phyloP scores from a whole-genome alignment of 2,329 filamentous ascomycete species.

The Hypoxylon sp. region DNA sequence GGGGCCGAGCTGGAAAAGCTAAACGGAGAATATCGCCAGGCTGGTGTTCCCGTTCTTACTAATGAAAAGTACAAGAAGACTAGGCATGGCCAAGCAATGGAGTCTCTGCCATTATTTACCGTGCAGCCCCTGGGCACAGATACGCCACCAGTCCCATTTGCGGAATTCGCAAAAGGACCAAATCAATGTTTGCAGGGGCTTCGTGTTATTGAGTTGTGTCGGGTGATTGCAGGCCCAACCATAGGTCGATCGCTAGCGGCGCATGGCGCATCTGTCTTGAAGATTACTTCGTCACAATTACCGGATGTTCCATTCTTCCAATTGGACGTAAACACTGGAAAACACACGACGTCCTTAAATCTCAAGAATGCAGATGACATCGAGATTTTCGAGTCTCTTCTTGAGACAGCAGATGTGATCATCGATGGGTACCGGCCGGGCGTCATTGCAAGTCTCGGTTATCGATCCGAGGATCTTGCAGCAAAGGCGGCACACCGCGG shows the following conservation, averaged over 20 bases:
- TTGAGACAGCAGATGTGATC: slow-evolving; percentile 75
- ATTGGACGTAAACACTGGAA: slow-evolving; percentile 79
- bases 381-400: slow-evolving; percentile 69
- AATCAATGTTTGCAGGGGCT: slow-evolving; percentile 68
- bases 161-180: slow-evolving; percentile 51
- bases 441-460: slow-evolving; percentile 74
- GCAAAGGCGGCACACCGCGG: slow-evolving; percentile 67
- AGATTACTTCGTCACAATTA: slow-evolving; percentile 77
- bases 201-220: slow-evolving; percentile 81
- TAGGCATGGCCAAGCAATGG: slow-evolving; percentile 64
- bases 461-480: slow-evolving; percentile 69
- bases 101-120: slow-evolving; percentile 62
- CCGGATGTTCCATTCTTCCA: slow-evolving; percentile 81
- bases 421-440: slow-evolving; percentile 79
- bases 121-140: slow-evolving; percentile 65
- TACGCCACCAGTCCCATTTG: slow-evolving; percentile 64
- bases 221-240: slow-evolving; percentile 82
- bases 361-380: slow-evolving; percentile 70
- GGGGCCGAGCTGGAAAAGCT: slow-evolving; percentile 69
- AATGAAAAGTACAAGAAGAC: slow-evolving; percentile 72
- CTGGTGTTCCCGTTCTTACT: slow-evolving; percentile 72
- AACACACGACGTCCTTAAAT: slow-evolving; percentile 75
- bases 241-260: slow-evolving; percentile 80
- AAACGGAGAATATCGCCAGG: slow-evolving; percentile 70
- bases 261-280: slow-evolving; percentile 81